Percentiles rank a stretch among this genome's conserved stretches.
Evolutionary conservation across 495 filamentous ascomycete species (phyloP).

Genomic region (Xylaria curta): DNA sequence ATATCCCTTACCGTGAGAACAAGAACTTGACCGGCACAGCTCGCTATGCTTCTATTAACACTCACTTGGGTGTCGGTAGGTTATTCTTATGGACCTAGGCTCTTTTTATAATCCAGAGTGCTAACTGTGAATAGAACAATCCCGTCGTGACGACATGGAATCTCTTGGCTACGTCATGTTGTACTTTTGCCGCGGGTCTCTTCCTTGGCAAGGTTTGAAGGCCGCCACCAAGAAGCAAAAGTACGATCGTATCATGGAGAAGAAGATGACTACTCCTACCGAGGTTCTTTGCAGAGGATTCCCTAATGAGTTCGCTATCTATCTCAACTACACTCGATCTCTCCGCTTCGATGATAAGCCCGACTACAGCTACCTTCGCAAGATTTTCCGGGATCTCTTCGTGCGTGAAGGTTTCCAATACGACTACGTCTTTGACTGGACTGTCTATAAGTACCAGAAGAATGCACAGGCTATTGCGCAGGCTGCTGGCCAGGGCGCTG

Average conservation of each 20-base stretch:
- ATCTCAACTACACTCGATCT: conserved; percentile 98
- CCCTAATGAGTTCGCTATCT: conserved; percentile 99
- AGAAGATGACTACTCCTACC: conserved; percentile 99
- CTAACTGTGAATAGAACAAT: conserved; percentile 73
- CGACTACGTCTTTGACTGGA: conserved; percentile 99
- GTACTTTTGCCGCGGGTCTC: conserved; percentile 99
- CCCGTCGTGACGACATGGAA: conserved; percentile 99
- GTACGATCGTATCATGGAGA: conserved; percentile 99
- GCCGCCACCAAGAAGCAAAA: conserved; percentile 99
- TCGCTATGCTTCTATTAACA: conserved; percentile 99
- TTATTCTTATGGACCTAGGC: neutral
- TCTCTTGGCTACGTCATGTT: conserved; percentile 99
- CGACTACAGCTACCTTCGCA: conserved; percentile 99
- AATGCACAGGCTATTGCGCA: conserved; percentile 91
- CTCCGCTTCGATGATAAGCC: conserved; percentile 99
- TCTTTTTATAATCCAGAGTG: conserved; percentile 33
- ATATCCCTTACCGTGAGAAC: conserved; percentile 99
- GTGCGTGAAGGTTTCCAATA: conserved; percentile 99
- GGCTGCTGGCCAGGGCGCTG: conserved; percentile 62
- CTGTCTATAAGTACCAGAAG: conserved; percentile 99
- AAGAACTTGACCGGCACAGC: conserved; percentile 99
- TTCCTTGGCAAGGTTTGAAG: conserved; percentile 99
- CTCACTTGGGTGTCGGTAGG: conserved; percentile 89
- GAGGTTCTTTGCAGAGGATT: conserved; percentile 99
- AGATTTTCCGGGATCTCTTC: conserved; percentile 99